A percentile compares a stretch with the other conserved stretches of the same genome.
Conservation (phyloP, 768 basidiomycete species). For the Hirschioporus abietinus region DNA sequence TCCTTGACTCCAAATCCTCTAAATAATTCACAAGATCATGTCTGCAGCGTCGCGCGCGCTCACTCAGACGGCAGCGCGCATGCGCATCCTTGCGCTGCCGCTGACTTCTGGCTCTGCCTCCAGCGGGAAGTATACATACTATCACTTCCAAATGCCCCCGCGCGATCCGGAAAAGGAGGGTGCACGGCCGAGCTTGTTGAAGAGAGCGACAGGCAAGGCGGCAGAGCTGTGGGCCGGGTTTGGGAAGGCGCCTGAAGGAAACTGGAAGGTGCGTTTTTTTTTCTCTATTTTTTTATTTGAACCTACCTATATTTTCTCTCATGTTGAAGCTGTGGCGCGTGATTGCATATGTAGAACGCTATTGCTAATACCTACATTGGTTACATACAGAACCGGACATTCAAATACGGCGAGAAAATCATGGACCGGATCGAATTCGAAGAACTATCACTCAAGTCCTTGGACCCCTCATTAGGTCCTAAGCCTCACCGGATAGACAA, state of each 20-base stretch:
- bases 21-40: too few relatives aligned
- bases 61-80: not conserved
- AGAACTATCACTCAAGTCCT: slow-evolving; percentile 66
- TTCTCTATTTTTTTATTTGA: slow-evolving; percentile 2
- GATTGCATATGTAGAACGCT: not conserved
- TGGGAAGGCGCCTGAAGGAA: slow-evolving; percentile 57
- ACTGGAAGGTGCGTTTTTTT: slow-evolving; percentile 60
- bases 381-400: slow-evolving; percentile 53
- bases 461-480: slow-evolving; percentile 70
- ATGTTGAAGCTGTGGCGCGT: too few relatives aligned
- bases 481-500: not conserved
- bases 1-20: too few relatives aligned
- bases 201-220: slow-evolving; percentile 48
- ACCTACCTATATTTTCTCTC: slow-evolving; percentile 10
- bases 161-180: slow-evolving; percentile 16
- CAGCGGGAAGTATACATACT: slow-evolving; percentile 30
- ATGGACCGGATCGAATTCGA: slow-evolving; percentile 76
- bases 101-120: slow-evolving; percentile 4
- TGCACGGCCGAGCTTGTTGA: slow-evolving; percentile 37
- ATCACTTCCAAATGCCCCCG: slow-evolving; percentile 31
- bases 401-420: slow-evolving; percentile 59
- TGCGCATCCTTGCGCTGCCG: slow-evolving; percentile 20
- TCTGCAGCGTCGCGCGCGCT: not conserved
- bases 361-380: too few relatives aligned
- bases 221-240: slow-evolving; percentile 57